A percentile compares a stretch with the other conserved stretches of the same genome.
These are phyloP conservation scores for Colletotrichum gloeosporioides DNA, from an alignment of 2,329 filamentous ascomycete genomes.

Conservation along the genomic window DNA sequence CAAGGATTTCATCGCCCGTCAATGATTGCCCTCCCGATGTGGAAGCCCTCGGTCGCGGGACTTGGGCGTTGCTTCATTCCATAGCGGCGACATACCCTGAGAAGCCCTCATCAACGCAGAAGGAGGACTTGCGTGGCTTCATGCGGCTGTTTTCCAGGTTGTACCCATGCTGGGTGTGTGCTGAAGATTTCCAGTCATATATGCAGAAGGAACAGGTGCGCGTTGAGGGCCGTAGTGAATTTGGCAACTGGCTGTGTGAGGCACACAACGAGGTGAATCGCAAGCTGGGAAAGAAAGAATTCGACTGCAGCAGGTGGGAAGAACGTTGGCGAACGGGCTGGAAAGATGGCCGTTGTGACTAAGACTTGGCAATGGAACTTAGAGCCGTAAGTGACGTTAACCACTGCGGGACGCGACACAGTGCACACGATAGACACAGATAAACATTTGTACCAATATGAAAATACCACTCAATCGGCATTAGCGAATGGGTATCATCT, in stretches of 20 bases:
- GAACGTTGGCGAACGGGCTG: slow-evolving; percentile 94
- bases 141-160: slow-evolving; percentile 81
- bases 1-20: slow-evolving; percentile 38
- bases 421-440: background rate
- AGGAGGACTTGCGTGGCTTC: slow-evolving; percentile 79
- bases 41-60: slow-evolving; percentile 81
- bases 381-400: background rate
- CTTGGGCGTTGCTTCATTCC: slow-evolving; percentile 93
- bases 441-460: background rate
- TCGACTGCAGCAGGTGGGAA: slow-evolving; percentile 91
- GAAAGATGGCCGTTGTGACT: slow-evolving; percentile 71
- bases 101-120: slow-evolving; percentile 69
- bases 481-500: background rate
- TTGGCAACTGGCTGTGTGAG: slow-evolving; percentile 83
- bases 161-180: slow-evolving; percentile 96
- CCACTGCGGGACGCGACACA: background rate
- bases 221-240: slow-evolving; percentile 67
- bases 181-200: slow-evolving; percentile 87
- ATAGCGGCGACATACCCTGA: slow-evolving; percentile 88
- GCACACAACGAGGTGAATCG: slow-evolving; percentile 87
- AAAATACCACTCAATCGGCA: background rate
- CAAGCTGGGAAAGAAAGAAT: slow-evolving; percentile 88
- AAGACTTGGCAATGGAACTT: background rate
- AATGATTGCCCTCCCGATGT: slow-evolving; percentile 91
- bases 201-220: slow-evolving; percentile 74